Conservation (phyloP, 2,329 filamentous ascomycete species). For the Neocucurbitaria cava region DNA sequence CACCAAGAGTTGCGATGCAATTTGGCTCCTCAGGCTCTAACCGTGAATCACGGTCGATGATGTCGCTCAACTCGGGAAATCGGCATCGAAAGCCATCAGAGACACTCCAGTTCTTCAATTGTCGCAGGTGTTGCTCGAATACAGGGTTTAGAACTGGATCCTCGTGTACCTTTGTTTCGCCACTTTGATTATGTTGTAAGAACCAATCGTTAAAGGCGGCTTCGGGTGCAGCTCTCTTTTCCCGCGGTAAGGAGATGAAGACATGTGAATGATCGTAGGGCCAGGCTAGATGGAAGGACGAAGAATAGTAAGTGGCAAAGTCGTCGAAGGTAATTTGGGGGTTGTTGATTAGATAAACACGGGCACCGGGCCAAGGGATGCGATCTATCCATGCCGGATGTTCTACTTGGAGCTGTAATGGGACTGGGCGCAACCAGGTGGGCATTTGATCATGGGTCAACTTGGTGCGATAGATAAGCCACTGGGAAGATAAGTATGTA, state of each 20-base stretch:
- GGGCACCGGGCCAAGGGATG: constrained; percentile 30
- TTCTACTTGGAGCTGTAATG: constrained; percentile 19
- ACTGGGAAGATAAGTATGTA: constrained; percentile 5
- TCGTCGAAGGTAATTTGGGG: constrained; percentile 30
- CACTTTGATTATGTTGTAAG: not conserved
- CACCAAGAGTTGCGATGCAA: not conserved
- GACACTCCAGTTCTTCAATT: constrained; percentile 33
- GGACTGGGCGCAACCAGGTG: constrained; percentile 29
- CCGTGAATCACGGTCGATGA: constrained; percentile 23
- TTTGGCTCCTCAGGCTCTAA: not conserved
- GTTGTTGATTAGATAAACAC: constrained; percentile 28
- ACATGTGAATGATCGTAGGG: constrained; percentile 29
- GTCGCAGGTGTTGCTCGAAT: constrained; percentile 33
- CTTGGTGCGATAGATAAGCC: constrained; percentile 27
- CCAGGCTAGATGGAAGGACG: constrained; percentile 27
- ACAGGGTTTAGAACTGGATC: constrained; percentile 28
- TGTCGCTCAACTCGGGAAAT: constrained; percentile 30
- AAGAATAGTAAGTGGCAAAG: constrained; percentile 28
- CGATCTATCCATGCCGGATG: constrained; percentile 34
- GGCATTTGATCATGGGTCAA: constrained; percentile 29
- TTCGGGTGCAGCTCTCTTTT: not conserved
- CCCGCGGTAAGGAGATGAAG: constrained; percentile 15
- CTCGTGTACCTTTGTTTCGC: constrained; percentile 3
- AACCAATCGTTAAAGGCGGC: not conserved
- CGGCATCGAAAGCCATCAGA: constrained; percentile 17